Evolutionary conservation across 1,139 yeast genomes (phyloP).

Genomic region (Meyerozyma guilliermondii): DNA sequence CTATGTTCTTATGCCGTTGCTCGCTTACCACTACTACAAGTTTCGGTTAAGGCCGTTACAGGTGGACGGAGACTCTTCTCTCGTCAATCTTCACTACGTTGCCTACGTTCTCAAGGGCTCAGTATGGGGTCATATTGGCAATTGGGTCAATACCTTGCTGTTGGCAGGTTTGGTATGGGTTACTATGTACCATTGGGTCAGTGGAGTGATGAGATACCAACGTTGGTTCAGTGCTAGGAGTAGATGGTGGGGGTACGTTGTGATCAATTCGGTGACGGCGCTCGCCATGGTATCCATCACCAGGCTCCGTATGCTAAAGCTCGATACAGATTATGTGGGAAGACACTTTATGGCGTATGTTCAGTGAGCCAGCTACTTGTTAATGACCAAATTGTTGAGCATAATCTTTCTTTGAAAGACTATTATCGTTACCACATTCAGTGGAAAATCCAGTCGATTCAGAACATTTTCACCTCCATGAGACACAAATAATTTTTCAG

Average conservation of each 20-base stretch:
- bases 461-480: too few relatives aligned
- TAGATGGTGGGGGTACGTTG: constrained; percentile 31
- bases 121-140: not conserved
- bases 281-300: constrained; percentile 23
- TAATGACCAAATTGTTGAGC: too few relatives aligned
- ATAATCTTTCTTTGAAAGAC: too few relatives aligned
- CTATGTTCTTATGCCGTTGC: constrained; percentile 42
- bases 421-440: too few relatives aligned
- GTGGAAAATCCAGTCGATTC: too few relatives aligned
- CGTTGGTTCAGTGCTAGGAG: constrained; percentile 23
- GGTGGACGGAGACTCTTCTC: constrained; percentile 63
- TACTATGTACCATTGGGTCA: constrained; percentile 30
- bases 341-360: constrained; percentile 23
- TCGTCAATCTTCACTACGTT: constrained; percentile 51
- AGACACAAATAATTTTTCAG: too few relatives aligned
- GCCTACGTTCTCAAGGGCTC: constrained; percentile 31
- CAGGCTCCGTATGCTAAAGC: constrained; percentile 15
- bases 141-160: constrained; percentile 15
- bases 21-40: constrained; percentile 43
- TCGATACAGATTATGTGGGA: constrained; percentile 27
- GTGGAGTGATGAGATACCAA: constrained; percentile 30
- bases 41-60: constrained; percentile 46
- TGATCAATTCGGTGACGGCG: constrained; percentile 20
- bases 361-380: too few relatives aligned
- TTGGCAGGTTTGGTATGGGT: constrained; percentile 20